Percentiles rank a stretch among this genome's conserved stretches.
Conservation (phyloP, 139 green algal species). For the Trebouxia sp. region DNA sequence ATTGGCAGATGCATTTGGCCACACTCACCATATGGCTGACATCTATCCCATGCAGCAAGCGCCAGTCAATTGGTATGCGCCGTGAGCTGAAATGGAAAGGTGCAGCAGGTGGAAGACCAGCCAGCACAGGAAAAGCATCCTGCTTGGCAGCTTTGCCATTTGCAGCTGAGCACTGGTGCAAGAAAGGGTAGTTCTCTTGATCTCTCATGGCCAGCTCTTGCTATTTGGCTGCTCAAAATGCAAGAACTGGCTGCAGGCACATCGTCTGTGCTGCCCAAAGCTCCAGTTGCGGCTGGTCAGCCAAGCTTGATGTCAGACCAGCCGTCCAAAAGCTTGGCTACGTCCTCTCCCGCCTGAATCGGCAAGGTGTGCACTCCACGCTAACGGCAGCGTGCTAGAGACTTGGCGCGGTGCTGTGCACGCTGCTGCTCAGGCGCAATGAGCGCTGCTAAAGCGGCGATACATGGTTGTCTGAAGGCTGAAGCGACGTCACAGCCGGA, state of each 20-base stretch:
- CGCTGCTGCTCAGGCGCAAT: neutral
- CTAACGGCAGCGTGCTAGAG: no score
- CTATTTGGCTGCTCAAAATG: neutral
- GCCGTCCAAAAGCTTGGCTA: no score
- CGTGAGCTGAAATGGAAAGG: conserved; percentile 45
- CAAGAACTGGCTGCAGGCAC: neutral
- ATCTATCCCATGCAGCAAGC: conserved; percentile 63
- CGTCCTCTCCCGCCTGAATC: no score
- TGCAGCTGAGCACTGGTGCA: neutral
- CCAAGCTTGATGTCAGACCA: no score
- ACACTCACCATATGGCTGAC: conserved; percentile 52
- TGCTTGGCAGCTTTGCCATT: neutral
- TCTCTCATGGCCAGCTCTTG: neutral
- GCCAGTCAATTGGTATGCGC: conserved; percentile 54
- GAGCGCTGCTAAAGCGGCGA: no score
- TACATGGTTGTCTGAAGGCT: no score
- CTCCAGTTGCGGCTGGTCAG: neutral
- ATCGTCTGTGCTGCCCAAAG: neutral
- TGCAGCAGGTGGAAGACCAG: neutral
- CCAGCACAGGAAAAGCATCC: neutral
- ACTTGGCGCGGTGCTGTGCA: no score
- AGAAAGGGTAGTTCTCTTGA: conserved; percentile 18
- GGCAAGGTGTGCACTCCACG: no score
- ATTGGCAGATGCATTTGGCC: no score
- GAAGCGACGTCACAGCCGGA: no score